Evolutionary conservation across 2,329 filamentous ascomycete genomes (phyloP).

Genomic region (Thyridium curvatum): DNA sequence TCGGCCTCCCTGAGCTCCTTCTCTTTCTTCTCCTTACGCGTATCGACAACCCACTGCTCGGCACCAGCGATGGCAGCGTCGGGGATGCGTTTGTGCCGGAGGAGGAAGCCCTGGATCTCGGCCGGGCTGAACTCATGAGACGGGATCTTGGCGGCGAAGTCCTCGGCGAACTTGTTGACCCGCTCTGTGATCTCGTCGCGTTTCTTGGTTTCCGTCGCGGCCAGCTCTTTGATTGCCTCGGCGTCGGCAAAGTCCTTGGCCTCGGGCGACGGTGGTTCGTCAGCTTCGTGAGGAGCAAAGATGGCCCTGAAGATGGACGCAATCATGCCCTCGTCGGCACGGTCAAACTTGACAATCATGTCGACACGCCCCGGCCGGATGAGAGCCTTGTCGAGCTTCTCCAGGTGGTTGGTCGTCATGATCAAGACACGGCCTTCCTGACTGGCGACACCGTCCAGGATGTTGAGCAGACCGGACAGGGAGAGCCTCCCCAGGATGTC

Average conservation of each 20-base stretch:
- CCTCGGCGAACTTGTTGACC: conserved; percentile 37
- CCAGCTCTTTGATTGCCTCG: conserved; percentile 17
- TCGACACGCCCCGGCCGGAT: conserved; percentile 58
- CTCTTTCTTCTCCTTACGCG: conserved; percentile 41
- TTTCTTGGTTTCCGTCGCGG: conserved; percentile 20
- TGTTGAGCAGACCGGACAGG: conserved; percentile 72
- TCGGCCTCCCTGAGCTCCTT: conserved; percentile 35
- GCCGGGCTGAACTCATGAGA: conserved; percentile 51
- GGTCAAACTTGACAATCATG: conserved; percentile 50
- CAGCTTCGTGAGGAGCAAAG: conserved; percentile 45
- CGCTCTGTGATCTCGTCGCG: conserved; percentile 27
- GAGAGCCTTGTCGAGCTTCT: conserved; percentile 55
- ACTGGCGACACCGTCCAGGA: conserved; percentile 67
- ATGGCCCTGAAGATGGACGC: conserved; percentile 52
- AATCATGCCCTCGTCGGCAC: conserved; percentile 46
- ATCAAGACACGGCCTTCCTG: conserved; percentile 58
- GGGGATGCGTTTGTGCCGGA: conserved; percentile 49
- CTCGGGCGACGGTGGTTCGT: conserved; percentile 21
- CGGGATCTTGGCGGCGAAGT: conserved; percentile 46
- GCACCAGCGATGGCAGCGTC: conserved; percentile 38
- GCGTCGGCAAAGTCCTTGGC: conserved; percentile 1
- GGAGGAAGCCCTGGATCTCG: conserved; percentile 52
- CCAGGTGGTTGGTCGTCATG: conserved; percentile 60
- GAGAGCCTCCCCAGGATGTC: conserved; percentile 42
- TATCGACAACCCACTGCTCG: conserved; percentile 42